Evolutionary conservation across 305 asterid species (phyloP).

Genomic region (Ajuga reptans): DNA sequence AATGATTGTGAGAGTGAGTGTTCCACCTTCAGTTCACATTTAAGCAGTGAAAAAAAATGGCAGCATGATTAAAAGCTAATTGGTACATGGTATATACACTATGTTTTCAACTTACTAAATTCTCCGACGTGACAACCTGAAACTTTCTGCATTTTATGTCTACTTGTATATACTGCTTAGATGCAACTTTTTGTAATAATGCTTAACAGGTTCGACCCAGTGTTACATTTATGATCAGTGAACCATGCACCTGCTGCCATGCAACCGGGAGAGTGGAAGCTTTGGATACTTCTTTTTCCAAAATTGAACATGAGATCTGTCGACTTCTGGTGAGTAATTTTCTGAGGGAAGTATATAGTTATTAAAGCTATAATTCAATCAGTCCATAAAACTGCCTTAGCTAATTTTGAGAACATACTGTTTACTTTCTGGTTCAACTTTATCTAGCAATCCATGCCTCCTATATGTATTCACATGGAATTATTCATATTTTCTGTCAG

Average conservation of each 20-base stretch:
- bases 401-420: background rate
- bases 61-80: background rate
- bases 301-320: conserved; percentile 87
- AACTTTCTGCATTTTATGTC: conserved; percentile 10
- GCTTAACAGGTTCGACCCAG: conserved; percentile 86
- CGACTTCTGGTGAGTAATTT: conserved; percentile 63
- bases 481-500: conserved; percentile 1
- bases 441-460: background rate
- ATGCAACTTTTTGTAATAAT: conserved; percentile 15
- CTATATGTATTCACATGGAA: background rate
- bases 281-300: conserved; percentile 85
- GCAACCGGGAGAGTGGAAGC: conserved; percentile 98
- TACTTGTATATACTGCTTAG: conserved; percentile 11
- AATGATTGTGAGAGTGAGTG: background rate
- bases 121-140: background rate
- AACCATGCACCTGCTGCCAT: conserved; percentile 86
- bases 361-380: conserved; percentile 1
- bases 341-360: background rate
- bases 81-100: background rate
- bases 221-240: conserved; percentile 92
- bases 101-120: conserved; percentile 1
- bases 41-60: background rate
- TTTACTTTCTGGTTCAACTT: conserved; percentile 13
- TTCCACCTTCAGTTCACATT: conserved; percentile 1
- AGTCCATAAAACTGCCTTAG: background rate